Evolutionary conservation across 495 filamentous ascomycete species (phyloP), one percentile per base, ranked within the genome.

Genomic region (Neurospora sp.): DNA sequence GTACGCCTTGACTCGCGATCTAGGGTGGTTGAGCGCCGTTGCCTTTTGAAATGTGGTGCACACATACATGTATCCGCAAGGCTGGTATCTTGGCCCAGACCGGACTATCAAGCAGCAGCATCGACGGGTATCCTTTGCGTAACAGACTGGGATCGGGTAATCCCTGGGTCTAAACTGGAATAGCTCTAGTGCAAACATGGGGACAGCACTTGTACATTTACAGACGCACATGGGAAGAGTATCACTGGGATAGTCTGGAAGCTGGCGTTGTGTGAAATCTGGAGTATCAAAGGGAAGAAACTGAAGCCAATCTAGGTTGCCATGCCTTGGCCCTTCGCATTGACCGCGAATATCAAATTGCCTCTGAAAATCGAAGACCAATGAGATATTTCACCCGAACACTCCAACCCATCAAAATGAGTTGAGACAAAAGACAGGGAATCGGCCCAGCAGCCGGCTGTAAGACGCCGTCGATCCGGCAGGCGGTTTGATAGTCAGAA

Each of bases 1-100:
- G 37, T 38, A 31, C 75, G 75, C 73, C 73, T 71, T 70, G 35
- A 39, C 66, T 73, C 75, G 54, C 7, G 5, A 62, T 62, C 27
- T 31, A 62, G 54, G 12, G 23, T 31, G 6, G 12, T 62, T 35
- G 54, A 31, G 23, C 27, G 27, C 27, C 31, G 27, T 66, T 5
- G 14, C 8, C 27, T 14, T 16, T 31, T 8, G 7, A 35, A 37
- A 16, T 16, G 54, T 35, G 54, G 27, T 37, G 54, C 18, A 66
- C 54, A 66, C 27, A 66, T 66, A 66, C 54, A 66, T 14, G 35
- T 66, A 66, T 66, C 54, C 27, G 54, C 54, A 66, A 66, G 54
- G 54, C 54, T 66, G 54, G 54, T 8, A 35, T 35, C 23, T 31
- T 66, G 54, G 10, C 11, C 46, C 20, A 54, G 20, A 23, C 44